Evolutionary conservation across 805 yeast species (phyloP), one percentile per base, ranked within the genome.

Genomic region (Yarrowia hollandica): DNA sequence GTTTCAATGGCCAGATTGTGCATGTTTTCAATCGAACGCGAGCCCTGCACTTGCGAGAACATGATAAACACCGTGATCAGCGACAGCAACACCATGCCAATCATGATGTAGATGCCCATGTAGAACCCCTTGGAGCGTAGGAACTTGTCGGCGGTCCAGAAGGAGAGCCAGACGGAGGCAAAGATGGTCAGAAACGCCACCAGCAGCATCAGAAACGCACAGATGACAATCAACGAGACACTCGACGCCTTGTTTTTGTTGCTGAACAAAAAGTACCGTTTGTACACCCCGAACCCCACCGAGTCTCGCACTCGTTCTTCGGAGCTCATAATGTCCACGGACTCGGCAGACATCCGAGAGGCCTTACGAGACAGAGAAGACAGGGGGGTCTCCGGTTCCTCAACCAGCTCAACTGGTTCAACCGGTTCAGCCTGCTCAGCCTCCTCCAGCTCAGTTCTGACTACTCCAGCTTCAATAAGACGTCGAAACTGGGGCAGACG

Each of bases 141-240:
- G 8, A 48, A 48, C 56, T 75, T 72, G 5, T 77, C 61, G 57
- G 66, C 68, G n/a, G 81, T 74, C 91, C 91, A 86, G 68, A 82
- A 86, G 0, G 90, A 82, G 55, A 86, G 75, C 91, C 91, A 86
- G n/a, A 84, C 82, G 67, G 82, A 85, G 37, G 39, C 39, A 16
- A 48, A 48, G 5, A 48, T n/a, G 4, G 21, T 28, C 12, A 31
- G 25, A 5, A 48, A 48, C 2, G 55, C 38, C 11, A 48, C 34
- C 3, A 44, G 26, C 11, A 44, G 52, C 52, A 44, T 44, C 18
- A 44, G 35, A 44, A 44, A 44, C 2, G 52, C 52, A n/a, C 52
- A 44, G 4, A 30, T n/a, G 6, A 22, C 34, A 83, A 84, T 62
- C 79, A 71, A 65, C 77, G 82, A 63, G 76, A 74, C 59, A 33